Evolutionary conservation across 441 rosid genomes (phyloP).

Genomic region (Omphalea diandra): DNA sequence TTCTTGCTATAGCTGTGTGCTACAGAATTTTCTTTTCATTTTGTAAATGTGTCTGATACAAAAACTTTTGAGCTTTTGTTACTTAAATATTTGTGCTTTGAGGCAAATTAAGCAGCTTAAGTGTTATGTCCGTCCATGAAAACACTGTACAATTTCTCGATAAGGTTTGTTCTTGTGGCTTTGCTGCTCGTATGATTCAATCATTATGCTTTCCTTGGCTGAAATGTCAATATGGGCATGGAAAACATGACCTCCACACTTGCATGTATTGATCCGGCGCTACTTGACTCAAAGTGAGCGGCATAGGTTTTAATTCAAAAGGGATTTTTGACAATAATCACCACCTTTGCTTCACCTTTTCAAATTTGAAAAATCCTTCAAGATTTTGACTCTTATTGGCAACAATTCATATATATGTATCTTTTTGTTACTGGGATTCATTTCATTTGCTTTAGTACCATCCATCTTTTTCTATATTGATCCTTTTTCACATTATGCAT

Average conservation of each 20-base stretch:
- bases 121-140: constrained; percentile 4
- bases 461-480: constrained; percentile 1
- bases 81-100: constrained; percentile 10
- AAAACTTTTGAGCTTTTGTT: background rate
- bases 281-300: background rate
- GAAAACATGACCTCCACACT: too few species aligned
- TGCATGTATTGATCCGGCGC: background rate
- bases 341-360: constrained; percentile 1
- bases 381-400: constrained; percentile 23
- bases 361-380: background rate
- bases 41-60: constrained; percentile 29
- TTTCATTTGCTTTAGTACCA: background rate
- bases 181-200: constrained; percentile 5
- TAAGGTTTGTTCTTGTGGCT: too few species aligned
- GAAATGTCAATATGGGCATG: too few species aligned
- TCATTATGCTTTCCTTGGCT: background rate
- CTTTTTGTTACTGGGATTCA: constrained; percentile 14
- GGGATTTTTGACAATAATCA: background rate
- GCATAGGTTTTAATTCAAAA: too few species aligned
- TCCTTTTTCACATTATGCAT: constrained; percentile 11
- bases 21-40: constrained; percentile 14
- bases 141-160: constrained; percentile 9
- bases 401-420: background rate
- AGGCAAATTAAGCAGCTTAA: background rate
- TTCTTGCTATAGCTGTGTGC: too few species aligned